Evolutionary conservation across 2,329 filamentous ascomycete species (phyloP).

Genomic region (Coniochaeta prunicola): DNA sequence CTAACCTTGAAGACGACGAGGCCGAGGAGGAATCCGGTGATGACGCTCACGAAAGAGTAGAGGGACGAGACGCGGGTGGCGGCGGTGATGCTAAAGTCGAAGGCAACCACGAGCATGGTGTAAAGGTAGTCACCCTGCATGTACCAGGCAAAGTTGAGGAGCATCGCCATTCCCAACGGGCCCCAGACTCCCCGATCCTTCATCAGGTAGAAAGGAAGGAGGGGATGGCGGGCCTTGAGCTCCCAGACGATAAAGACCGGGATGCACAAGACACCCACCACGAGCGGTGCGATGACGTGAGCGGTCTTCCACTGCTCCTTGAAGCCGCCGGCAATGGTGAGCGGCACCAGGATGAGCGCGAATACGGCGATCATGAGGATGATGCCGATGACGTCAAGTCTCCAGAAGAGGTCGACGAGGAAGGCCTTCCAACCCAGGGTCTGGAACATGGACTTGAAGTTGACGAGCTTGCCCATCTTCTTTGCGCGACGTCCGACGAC

Average conservation of each 20-base stretch:
- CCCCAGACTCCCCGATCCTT: slow-evolving; percentile 60
- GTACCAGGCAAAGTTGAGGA: slow-evolving; percentile 53
- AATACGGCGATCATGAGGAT: slow-evolving; percentile 38
- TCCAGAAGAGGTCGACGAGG: slow-evolving; percentile 35
- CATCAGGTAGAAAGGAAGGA: slow-evolving; percentile 53
- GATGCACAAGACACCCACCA: slow-evolving; percentile 37
- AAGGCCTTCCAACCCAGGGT: slow-evolving; percentile 23
- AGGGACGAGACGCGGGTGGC: slow-evolving; percentile 54
- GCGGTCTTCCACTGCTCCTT: slow-evolving; percentile 27
- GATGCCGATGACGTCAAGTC: slow-evolving; percentile 36
- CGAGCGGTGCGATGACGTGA: slow-evolving; percentile 35
- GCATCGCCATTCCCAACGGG: slow-evolving; percentile 49
- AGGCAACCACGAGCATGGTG: slow-evolving; percentile 54
- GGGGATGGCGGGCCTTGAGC: slow-evolving; percentile 39
- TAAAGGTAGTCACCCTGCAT: slow-evolving; percentile 59
- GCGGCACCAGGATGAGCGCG: slow-evolving; percentile 34
- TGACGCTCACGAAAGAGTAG: slow-evolving; percentile 50
- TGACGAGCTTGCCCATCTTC: slow-evolving; percentile 36
- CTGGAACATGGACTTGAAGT: slow-evolving; percentile 25
- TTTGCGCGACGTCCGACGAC: slow-evolving; percentile 45
- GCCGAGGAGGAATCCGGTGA: slow-evolving; percentile 49
- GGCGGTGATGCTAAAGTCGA: slow-evolving; percentile 47
- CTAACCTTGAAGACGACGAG: slow-evolving; percentile 49
- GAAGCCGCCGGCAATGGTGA: slow-evolving; percentile 38
- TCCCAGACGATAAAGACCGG: slow-evolving; percentile 45